Conservation (phyloP, 805 yeast genomes). For the Wickerhamiella alocasiicola region DNA sequence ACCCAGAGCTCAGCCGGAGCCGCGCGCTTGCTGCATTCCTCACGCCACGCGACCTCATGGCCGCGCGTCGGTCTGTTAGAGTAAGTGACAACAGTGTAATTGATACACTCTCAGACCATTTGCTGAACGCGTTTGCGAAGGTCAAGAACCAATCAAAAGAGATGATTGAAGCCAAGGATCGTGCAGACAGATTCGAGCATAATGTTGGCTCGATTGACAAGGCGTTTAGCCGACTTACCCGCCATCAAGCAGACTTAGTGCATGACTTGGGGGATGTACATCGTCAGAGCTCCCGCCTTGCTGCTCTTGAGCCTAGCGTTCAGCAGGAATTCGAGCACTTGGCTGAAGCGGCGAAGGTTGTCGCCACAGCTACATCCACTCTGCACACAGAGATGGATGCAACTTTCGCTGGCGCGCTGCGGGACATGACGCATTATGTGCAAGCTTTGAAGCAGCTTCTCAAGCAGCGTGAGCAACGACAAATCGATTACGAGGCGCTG, state of each 20-base stretch:
- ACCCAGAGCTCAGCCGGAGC: constrained; percentile 59
- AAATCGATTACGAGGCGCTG: constrained; percentile 78
- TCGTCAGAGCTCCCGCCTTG: constrained; percentile 54
- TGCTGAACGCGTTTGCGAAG: constrained; percentile 87
- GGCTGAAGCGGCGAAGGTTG: constrained; percentile 35
- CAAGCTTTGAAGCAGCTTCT: constrained; percentile 52
- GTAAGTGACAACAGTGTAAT: constrained; percentile 33
- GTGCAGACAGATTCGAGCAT: constrained; percentile 72
- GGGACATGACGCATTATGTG: constrained; percentile 77
- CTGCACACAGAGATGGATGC: constrained; percentile 51
- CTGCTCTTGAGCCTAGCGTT: constrained; percentile 40
- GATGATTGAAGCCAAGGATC: constrained; percentile 70
- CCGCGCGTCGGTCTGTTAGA: neutral
- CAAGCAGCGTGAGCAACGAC: constrained; percentile 80
- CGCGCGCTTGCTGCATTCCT: constrained; percentile 58
- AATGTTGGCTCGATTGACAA: constrained; percentile 68
- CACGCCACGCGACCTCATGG: constrained; percentile 33
- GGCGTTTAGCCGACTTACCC: constrained; percentile 58
- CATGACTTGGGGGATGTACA: constrained; percentile 63
- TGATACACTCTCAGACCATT: constrained; percentile 79
- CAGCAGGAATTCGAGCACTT: constrained; percentile 32
- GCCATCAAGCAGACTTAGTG: constrained; percentile 59
- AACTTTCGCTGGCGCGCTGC: constrained; percentile 67
- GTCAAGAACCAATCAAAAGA: constrained; percentile 54
- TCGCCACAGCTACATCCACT: constrained; percentile 33